Conservation (phyloP, 2,329 filamentous ascomycete species). For the Neonectria faginata region DNA sequence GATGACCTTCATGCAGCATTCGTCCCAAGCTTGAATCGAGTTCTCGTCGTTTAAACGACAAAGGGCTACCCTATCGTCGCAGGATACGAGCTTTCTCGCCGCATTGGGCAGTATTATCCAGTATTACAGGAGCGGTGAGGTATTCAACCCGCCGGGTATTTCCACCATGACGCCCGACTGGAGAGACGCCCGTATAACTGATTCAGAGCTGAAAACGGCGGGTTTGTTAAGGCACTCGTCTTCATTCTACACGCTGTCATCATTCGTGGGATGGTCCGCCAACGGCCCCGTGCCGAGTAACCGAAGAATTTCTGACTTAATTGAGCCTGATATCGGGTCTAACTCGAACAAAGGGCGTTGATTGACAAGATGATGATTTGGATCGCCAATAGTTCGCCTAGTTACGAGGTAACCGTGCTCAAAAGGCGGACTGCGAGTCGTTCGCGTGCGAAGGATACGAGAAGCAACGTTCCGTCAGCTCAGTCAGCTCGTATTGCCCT, state of each 20-base stretch:
- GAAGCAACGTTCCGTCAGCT: background rate
- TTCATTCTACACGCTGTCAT: background rate
- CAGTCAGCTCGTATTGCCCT: background rate
- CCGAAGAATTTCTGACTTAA: background rate
- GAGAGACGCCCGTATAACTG: background rate
- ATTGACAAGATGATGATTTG: background rate
- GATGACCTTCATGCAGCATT: background rate
- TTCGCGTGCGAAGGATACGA: background rate
- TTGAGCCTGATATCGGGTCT: background rate
- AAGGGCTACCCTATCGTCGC: background rate
- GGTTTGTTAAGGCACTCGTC: background rate
- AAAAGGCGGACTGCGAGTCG: background rate
- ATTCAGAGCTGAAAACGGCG: background rate
- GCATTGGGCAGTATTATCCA: background rate
- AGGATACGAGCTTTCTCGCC: background rate
- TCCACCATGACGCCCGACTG: background rate
- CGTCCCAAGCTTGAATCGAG: background rate
- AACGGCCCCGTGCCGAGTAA: background rate
- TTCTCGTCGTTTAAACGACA: background rate
- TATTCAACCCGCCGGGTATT: too few species aligned
- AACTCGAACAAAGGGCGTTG: background rate
- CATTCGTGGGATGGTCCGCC: background rate
- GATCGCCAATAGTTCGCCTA: background rate
- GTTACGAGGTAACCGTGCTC: slow-evolving; percentile 1
- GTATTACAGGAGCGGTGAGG: too few species aligned